Conservation (phyloP, 108 stramenopile species). For the Pseudonitzschia delicatissima region DNA sequence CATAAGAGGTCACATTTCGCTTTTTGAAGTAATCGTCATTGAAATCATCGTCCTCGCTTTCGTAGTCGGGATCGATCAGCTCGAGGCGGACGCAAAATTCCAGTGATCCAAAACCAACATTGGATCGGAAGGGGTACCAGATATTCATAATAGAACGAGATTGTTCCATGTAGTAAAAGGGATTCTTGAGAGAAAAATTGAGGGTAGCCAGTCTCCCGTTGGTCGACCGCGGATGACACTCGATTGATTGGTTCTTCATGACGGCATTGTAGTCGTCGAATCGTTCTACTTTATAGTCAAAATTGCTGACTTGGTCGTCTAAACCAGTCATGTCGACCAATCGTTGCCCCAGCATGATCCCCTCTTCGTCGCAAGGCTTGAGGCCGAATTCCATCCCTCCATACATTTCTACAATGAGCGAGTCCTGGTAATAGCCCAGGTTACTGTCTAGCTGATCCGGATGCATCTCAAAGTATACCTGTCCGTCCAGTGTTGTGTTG, state of each 20-base stretch:
- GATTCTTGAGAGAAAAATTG: neutral
- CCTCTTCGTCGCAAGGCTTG: neutral
- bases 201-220: neutral
- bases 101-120: neutral
- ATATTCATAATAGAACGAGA: neutral
- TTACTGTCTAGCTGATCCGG: neutral
- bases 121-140: neutral
- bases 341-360: neutral
- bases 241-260: neutral
- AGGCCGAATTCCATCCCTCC: neutral
- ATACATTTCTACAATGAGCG: neutral
- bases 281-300: neutral
- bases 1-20: neutral
- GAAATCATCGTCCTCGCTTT: no score
- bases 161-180: neutral
- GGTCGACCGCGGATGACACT: slow-evolving; percentile 3
- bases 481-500: neutral
- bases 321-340: neutral
- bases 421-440: neutral
- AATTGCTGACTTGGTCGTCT: neutral
- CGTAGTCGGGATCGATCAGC: no score
- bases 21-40: no score
- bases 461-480: neutral
- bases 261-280: neutral
- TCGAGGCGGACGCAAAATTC: neutral